Evolutionary conservation across 2,329 filamentous ascomycete genomes (phyloP).

Genomic region (Knufia petricola): DNA sequence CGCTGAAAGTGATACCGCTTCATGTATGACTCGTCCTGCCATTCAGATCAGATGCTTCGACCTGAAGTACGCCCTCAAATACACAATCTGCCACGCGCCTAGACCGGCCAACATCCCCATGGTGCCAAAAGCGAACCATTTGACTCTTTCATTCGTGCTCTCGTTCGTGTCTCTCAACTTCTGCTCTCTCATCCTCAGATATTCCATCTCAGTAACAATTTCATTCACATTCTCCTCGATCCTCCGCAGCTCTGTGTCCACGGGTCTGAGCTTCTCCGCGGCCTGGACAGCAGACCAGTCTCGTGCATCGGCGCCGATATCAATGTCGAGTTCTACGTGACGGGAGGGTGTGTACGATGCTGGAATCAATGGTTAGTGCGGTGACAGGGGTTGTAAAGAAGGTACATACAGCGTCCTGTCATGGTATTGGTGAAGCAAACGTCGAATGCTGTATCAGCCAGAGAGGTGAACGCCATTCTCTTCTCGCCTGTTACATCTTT

Average conservation of each 20-base stretch:
- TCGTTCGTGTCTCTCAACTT: conserved; percentile 97
- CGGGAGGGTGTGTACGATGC: conserved; percentile 40
- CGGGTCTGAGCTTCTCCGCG: conserved; percentile 92
- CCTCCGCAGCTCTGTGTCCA: conserved; percentile 86
- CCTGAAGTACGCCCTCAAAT: conserved; percentile 93
- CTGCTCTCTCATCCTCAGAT: conserved; percentile 80
- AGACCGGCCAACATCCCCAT: conserved; percentile 83
- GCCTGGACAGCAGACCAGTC: conserved; percentile 97
- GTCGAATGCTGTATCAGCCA: conserved; percentile 85
- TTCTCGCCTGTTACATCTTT: conserved; percentile 88
- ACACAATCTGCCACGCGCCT: conserved; percentile 95
- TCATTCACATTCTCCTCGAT: conserved; percentile 86
- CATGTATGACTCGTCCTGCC: too few relatives aligned
- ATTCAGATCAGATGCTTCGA: conserved; percentile 60
- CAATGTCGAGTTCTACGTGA: conserved; percentile 82
- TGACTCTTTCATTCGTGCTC: conserved; percentile 97
- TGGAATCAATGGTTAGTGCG: conserved; percentile 10
- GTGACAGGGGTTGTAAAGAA: not conserved
- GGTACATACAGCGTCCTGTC: conserved; percentile 51
- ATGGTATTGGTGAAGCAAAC: conserved; percentile 90
- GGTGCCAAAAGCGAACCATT: conserved; percentile 94
- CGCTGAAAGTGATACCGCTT: too few relatives aligned
- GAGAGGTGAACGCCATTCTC: conserved; percentile 86
- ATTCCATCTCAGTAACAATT: conserved; percentile 92
- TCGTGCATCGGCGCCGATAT: conserved; percentile 93